A percentile compares a stretch with the other conserved stretches of the same genome.
Conservation (phyloP, 768 basidiomycete species). For the Lyophyllum atratum region DNA sequence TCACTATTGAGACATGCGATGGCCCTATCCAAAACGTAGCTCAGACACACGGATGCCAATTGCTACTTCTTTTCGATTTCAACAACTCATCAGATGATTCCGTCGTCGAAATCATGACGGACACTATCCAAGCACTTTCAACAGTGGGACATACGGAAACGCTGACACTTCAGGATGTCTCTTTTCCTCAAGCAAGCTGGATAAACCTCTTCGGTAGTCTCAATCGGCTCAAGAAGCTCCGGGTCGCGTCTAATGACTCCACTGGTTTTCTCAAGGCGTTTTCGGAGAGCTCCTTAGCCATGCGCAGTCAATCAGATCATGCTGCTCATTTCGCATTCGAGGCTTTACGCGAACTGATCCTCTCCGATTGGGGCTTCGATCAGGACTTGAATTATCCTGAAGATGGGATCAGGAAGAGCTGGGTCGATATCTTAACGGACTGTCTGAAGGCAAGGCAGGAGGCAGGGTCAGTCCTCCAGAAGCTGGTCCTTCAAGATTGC, state of each 20-base stretch:
- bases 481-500: not conserved
- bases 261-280: not conserved
- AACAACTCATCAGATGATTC: not conserved
- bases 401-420: not conserved
- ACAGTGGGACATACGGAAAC: not conserved
- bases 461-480: not conserved
- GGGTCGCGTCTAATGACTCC: not conserved
- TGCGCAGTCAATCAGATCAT: not conserved
- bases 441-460: not conserved
- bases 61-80: not conserved
- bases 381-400: not conserved
- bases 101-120: not conserved
- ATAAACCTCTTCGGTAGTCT: not conserved
- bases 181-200: not conserved
- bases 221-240: not conserved
- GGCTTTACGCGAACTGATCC: not conserved
- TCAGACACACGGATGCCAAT: not conserved
- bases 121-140: not conserved
- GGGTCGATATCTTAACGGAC: not conserved
- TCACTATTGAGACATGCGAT: not conserved
- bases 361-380: not conserved
- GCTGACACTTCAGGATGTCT: not conserved
- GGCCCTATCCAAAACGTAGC: not conserved
- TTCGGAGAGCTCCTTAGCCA: not conserved
- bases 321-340: not conserved